A percentile compares a stretch with the other conserved stretches of the same genome.
These are phyloP conservation scores for Chamaecrista fasciculata DNA, from an alignment of 306 rosid species.

Conservation along the genomic window DNA sequence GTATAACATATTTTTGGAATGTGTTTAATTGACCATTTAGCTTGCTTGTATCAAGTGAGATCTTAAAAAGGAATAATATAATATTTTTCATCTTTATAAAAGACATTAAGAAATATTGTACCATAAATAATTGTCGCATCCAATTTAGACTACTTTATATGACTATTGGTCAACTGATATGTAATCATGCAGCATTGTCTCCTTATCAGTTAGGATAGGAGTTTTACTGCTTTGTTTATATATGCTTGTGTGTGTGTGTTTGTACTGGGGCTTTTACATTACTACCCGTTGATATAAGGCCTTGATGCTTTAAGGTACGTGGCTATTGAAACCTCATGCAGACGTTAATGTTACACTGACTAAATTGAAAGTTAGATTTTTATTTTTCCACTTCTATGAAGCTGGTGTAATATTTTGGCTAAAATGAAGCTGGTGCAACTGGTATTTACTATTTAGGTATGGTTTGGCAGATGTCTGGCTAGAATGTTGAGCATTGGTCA, in stretches of 20 bases:
- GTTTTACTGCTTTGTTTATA: not conserved
- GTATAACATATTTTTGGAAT: slow-evolving; percentile 2
- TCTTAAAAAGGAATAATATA: not conserved
- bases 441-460: not conserved
- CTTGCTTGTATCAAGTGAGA: not conserved
- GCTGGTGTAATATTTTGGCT: not conserved
- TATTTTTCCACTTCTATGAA: not conserved
- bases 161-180: not conserved
- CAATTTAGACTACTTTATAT: not conserved
- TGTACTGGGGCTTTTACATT: not conserved
- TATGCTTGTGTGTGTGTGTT: not conserved
- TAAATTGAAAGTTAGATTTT: not conserved
- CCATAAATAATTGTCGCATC: not conserved
- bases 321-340: not conserved
- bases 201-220: not conserved
- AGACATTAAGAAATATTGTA: not conserved
- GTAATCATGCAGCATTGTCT: not conserved
- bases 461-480: slow-evolving; percentile 1
- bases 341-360: not conserved
- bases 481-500: not conserved
- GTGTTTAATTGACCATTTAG: not conserved
- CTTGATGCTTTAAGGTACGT: not conserved
- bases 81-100: not conserved
- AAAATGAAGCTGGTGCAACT: not conserved
- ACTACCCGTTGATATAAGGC: not conserved